Evolutionary conservation across 371 early-diverging fungal genomes (phyloP).

Genomic region (Mortierella sp.): DNA sequence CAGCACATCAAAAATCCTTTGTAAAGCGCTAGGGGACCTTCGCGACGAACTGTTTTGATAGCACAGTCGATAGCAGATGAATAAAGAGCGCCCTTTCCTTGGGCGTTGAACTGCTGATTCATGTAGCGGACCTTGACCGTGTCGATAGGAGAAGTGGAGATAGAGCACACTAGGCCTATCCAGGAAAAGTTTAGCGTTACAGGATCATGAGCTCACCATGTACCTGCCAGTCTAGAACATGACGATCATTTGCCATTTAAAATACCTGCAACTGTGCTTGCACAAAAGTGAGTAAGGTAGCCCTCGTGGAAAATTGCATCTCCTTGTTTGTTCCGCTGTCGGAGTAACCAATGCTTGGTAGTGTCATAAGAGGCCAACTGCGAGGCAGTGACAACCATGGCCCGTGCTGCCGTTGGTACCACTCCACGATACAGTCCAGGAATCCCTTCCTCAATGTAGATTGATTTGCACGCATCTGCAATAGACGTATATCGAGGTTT

Average conservation of each 20-base stretch:
- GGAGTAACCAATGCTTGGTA: slow-evolving; percentile 56
- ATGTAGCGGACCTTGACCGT: slow-evolving; percentile 61
- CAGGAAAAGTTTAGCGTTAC: neutral
- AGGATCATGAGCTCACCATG: slow-evolving; percentile 9
- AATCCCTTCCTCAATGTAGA: slow-evolving; percentile 52
- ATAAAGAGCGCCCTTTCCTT: slow-evolving; percentile 33
- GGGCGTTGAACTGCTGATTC: slow-evolving; percentile 55
- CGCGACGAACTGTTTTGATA: slow-evolving; percentile 40
- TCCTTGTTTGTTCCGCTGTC: slow-evolving; percentile 15
- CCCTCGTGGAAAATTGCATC: slow-evolving; percentile 26
- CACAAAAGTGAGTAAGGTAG: slow-evolving; percentile 32
- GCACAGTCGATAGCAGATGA: slow-evolving; percentile 50
- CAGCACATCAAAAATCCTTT: slow-evolving; percentile 58
- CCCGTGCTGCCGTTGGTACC: slow-evolving; percentile 54
- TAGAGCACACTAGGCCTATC: slow-evolving; percentile 55
- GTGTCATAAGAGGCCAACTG: slow-evolving; percentile 64
- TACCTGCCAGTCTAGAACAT: too few species aligned
- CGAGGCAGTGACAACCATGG: slow-evolving; percentile 61
- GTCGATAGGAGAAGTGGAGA: slow-evolving; percentile 59
- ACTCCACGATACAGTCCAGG: slow-evolving; percentile 57
- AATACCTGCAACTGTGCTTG: slow-evolving; percentile 43
- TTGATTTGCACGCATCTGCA: slow-evolving; percentile 44
- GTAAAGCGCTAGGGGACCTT: slow-evolving; percentile 55
- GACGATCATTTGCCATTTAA: too few species aligned
- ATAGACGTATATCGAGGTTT: slow-evolving; percentile 40